Conservation (phyloP, 331 rosid species). For the Rosa hybrid region DNA sequence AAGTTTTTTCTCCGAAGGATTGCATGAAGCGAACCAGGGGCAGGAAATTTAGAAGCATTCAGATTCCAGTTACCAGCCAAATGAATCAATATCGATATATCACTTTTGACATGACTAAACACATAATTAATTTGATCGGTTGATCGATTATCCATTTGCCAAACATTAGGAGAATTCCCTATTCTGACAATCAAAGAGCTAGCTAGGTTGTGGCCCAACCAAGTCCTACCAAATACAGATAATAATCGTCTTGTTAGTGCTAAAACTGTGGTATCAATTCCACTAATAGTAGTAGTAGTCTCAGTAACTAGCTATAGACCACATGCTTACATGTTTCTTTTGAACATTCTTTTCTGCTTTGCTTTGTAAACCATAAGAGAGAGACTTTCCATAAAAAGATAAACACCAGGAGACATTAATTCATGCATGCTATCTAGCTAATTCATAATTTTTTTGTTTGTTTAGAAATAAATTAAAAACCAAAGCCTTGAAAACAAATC, state of each 20-base stretch:
- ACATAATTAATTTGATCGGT: not conserved
- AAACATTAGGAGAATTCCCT: not conserved
- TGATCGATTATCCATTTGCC: slow-evolving; percentile 1
- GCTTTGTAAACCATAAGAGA: not conserved
- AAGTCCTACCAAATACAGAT: not conserved
- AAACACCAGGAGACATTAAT: not conserved
- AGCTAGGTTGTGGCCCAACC: not conserved
- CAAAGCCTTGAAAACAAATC: not conserved
- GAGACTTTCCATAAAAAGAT: not conserved
- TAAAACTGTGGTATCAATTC: not conserved
- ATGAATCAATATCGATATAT: not conserved
- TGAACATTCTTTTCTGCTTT: not conserved
- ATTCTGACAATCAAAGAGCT: not conserved
- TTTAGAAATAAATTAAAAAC: not conserved
- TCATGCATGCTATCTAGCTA: not conserved
- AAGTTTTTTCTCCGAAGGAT: not conserved
- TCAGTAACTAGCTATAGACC: not conserved
- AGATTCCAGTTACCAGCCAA: not conserved
- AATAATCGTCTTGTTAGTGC: not conserved
- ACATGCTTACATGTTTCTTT: not conserved
- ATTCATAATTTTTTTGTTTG: not conserved
- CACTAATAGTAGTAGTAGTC: not conserved
- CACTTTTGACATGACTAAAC: slow-evolving; percentile 8
- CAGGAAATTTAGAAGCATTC: slow-evolving; percentile 1
- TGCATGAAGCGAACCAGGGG: not conserved